Base-by-base conservation (phyloP, 768 basidiomycete genomes). In the Boletus pseudo-olivaceus region DNA sequence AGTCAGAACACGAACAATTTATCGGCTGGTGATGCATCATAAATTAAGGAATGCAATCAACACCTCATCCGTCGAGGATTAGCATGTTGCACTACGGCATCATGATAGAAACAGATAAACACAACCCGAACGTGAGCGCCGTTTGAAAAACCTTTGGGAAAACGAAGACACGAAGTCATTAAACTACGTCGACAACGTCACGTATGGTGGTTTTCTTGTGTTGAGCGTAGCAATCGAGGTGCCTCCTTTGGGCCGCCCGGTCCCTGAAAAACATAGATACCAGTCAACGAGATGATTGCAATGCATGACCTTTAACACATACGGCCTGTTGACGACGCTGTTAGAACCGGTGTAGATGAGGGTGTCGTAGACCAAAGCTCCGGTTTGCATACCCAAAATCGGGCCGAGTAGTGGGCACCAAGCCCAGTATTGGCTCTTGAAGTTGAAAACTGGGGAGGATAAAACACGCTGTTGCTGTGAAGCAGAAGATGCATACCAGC, bases 361-460 rank as follows among this genome's bases (percentile, higher is more conserved):
- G 2, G 72, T 41, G 60, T 89, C 87, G 58, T 89, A 89, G 37
- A 81, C 55, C 51, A 82, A 66, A 5, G 76, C 73, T 12, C 81
- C 87, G 5, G 70, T 63, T 54, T 81, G 75, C 45, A 76, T 84
- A 26, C 87, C 87, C 33, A 80, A 57, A 63, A 87, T 78, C 9
- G 85, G 80, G 2, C 72, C 84, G 37, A 85, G 67, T 17, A 85
- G 61, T 3, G 84, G 81, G 59, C 81, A 81, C 87, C 87, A 89
- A 34, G 88, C 55, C 87, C 86, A 89, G 62, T 88, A 89, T 54
- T 88, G 85, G 60, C 75, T 79, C 59, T 67, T 62, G 50, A 62
- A 72, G 33, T 62, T 49, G 51, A 67, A 64, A 9, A 66, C 61
- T 63, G 35, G 23, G 29, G 27, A 53, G 50, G 27, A 32, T 57